These are phyloP conservation scores for Cryptococcus hybrid DNA, from an alignment of 1,284 basidiomycete species.

Conservation along the genomic window DNA sequence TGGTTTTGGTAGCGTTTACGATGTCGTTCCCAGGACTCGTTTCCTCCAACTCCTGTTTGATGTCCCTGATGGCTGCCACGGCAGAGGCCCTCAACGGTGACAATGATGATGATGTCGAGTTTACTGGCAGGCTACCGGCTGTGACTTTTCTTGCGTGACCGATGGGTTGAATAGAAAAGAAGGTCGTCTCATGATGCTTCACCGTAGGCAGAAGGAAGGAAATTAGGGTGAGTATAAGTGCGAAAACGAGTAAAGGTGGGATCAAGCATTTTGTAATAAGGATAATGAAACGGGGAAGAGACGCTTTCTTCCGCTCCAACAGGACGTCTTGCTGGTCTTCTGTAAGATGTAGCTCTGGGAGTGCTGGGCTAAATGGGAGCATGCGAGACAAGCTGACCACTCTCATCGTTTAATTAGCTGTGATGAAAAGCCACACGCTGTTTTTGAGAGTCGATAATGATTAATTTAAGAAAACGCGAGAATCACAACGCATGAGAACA, in stretches of 20 bases:
- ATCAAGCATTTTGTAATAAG: slow-evolving; percentile 1
- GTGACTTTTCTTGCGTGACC: neutral
- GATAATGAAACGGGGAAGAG: neutral
- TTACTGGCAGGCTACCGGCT: neutral
- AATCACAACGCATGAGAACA: too few species aligned
- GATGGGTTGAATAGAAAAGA: slow-evolving; percentile 4
- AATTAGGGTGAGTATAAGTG: slow-evolving; percentile 3
- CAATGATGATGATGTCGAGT: neutral
- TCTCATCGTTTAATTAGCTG: neutral
- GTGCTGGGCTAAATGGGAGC: neutral
- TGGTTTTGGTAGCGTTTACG: neutral
- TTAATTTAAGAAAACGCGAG: too few species aligned
- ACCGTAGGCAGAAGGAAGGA: slow-evolving; percentile 8
- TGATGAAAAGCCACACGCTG: neutral
- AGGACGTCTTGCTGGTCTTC: too few species aligned
- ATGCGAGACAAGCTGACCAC: neutral
- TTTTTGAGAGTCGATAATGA: too few species aligned
- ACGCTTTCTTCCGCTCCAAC: neutral
- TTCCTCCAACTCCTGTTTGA: neutral
- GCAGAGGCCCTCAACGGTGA: neutral
- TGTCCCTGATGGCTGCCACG: neutral
- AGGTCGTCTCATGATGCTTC: neutral
- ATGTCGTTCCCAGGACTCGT: neutral
- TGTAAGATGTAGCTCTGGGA: too few species aligned
- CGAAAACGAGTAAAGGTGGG: slow-evolving; percentile 1